These are phyloP conservation scores for Amanita rubescens DNA, from an alignment of 768 basidiomycete species.

Conservation along the genomic window DNA sequence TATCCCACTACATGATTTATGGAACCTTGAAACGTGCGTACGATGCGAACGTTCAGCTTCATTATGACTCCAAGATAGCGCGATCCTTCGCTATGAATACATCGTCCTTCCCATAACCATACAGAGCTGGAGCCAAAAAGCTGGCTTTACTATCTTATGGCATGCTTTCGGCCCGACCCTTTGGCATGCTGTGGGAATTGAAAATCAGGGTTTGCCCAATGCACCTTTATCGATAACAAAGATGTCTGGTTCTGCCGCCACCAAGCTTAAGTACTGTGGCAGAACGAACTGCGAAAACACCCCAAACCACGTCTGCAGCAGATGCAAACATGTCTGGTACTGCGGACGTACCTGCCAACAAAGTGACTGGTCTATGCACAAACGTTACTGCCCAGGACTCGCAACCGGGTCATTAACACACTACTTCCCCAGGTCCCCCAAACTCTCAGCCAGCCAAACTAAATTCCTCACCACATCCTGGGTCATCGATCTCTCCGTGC, in stretches of 20 bases:
- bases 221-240: not conserved
- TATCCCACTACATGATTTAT: no score
- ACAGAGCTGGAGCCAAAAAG: no score
- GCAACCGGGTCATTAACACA: not conserved
- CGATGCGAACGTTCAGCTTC: no score
- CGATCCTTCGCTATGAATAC: no score
- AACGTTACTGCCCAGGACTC: constrained; percentile 1
- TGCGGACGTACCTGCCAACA: not conserved
- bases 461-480: constrained; percentile 2
- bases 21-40: no score
- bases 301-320: not conserved
- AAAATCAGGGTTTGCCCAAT: not conserved
- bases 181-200: not conserved
- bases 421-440: not conserved
- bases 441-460: not conserved
- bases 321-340: constrained; percentile 1
- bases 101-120: no score
- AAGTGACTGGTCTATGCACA: not conserved
- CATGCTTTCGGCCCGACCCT: not conserved
- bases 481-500: constrained; percentile 1
- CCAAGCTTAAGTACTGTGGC: not conserved
- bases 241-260: not conserved
- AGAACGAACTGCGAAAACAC: constrained; percentile 1
- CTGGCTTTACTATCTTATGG: no score
- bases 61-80: no score